Evolutionary conservation across 192 early-diverging fungal genomes (phyloP).

Genomic region (Allomyces javanicus): DNA sequence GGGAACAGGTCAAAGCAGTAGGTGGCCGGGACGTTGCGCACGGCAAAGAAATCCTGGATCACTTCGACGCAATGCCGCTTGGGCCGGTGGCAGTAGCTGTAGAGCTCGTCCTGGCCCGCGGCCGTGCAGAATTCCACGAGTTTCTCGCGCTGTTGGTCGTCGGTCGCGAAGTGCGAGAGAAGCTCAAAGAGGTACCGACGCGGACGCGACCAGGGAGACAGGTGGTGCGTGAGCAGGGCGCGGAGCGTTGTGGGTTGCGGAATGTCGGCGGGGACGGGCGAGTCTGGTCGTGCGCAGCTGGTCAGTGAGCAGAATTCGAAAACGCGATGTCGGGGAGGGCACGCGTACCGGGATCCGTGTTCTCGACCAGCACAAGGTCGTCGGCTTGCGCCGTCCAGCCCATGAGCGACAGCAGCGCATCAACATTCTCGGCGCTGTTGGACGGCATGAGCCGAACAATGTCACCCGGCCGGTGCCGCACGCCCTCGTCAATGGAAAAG

Average conservation of each 20-base stretch:
- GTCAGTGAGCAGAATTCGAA: too few species aligned
- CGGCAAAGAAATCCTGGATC: constrained; percentile 61
- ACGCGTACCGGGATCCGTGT: constrained; percentile 23
- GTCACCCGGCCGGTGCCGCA: constrained; percentile 59
- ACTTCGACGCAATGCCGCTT: constrained; percentile 66
- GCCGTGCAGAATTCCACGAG: constrained; percentile 57
- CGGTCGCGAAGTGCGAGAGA: constrained; percentile 52
- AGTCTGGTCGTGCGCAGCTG: not conserved
- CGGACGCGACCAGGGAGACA: constrained; percentile 76
- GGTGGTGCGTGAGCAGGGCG: constrained; percentile 43
- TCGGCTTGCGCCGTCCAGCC: constrained; percentile 49
- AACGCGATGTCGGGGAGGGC: too few species aligned
- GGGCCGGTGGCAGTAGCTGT: constrained; percentile 62
- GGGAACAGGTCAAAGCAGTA: constrained; percentile 79
- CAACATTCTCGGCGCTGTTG: constrained; percentile 49
- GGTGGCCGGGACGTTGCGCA: constrained; percentile 41
- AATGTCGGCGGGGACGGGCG: constrained; percentile 3
- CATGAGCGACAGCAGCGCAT: constrained; percentile 44
- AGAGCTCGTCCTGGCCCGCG: constrained; percentile 75
- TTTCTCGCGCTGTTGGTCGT: constrained; percentile 49
- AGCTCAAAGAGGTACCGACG: constrained; percentile 81
- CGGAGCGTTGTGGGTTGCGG: constrained; percentile 35
- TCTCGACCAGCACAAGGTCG: constrained; percentile 26
- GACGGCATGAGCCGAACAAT: constrained; percentile 51
- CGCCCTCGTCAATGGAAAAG: constrained; percentile 21